Evolutionary conservation across 129 eudicot genomes (phyloP), one percentile per base, ranked within the genome.

Genomic region (Ambrosia trifida): DNA sequence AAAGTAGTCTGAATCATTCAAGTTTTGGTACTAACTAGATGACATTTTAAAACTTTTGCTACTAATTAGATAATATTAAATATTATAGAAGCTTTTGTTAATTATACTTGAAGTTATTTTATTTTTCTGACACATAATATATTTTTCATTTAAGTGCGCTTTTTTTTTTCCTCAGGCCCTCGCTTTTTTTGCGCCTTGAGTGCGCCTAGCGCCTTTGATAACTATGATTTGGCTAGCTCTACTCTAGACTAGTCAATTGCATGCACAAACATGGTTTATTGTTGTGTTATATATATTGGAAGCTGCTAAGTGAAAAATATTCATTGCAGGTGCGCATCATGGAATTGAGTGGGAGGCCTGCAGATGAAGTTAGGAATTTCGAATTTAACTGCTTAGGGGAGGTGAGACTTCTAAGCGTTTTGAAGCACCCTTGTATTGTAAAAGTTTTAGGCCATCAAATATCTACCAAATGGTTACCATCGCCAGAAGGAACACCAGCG

Each of bases 321-420:
- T 58, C 45, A 36, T 36, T 20, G 68, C 95, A 93, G 98, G 97
- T 94, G 61, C 96, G 86, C 70, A 82, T 80, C 3, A 36, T 90
- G 73, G 89, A 94, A 64, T 82, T 83, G 17, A 45, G 76, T 70
- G 89, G 78, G 78, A 75, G 87, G 69, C 82, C 93, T 50, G 75
- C 79, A 11, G 88, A 94, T 36, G 86, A 85, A 66, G 69, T 87
- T 35, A 84, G 80, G 77, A 87, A 82, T 49, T 94, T 94, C 79
- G 99, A 94, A 73, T 84, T 78, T 36, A 80, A 50, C 41, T 94
- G 93, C 72, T 49, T 94, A 69, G 99, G 97, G 64, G 99, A 94
- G 79, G 93, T 88, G 46, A 74, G 99, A 68, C 88, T 94, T 65
- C 56, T 94, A 75, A 78, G 85, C 36, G 81, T 80, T 73, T 77